Percentiles rank a stretch among this genome's conserved stretches.
These are phyloP conservation scores for Cladorrhinum samala DNA, from an alignment of 495 filamentous ascomycete species.

Conservation along the genomic window DNA sequence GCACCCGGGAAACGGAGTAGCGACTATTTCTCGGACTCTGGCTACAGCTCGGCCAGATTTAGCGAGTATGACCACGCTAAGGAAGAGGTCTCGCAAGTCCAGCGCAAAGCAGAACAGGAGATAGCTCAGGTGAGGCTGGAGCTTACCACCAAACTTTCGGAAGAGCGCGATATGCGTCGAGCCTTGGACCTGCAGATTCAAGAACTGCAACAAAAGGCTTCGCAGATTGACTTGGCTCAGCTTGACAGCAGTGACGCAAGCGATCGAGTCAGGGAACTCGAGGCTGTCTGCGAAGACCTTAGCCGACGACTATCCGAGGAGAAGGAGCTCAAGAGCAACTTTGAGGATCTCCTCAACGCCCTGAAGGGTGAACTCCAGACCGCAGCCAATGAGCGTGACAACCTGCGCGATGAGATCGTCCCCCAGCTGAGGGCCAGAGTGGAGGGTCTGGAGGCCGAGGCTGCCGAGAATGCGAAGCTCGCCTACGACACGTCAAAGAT, in stretches of 20 bases:
- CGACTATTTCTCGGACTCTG: conserved; percentile 97
- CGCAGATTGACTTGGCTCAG: conserved; percentile 45
- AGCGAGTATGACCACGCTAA: conserved; percentile 62
- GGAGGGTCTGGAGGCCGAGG: conserved; percentile 70
- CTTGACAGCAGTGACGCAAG: conserved; percentile 42
- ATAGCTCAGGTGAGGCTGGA: conserved; percentile 81
- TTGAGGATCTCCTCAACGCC: conserved; percentile 82
- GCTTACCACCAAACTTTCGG: conserved; percentile 72
- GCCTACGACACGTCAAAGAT: conserved; percentile 69
- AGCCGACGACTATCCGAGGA: conserved; percentile 79
- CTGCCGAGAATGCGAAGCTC: conserved; percentile 58
- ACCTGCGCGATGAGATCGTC: conserved; percentile 79
- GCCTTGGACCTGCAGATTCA: conserved; percentile 75
- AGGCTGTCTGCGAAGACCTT: conserved; percentile 70
- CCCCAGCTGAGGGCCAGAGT: conserved; percentile 65
- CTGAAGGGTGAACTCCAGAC: conserved; percentile 76
- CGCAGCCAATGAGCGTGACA: conserved; percentile 81
- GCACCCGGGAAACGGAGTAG: conserved; percentile 75
- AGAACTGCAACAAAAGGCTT: conserved; percentile 68
- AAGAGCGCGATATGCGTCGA: conserved; percentile 69
- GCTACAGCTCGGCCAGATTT: conserved; percentile 71
- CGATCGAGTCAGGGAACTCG: conserved; percentile 65
- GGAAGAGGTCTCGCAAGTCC: conserved; percentile 78
- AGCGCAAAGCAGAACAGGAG: conserved; percentile 83
- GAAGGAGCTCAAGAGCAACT: conserved; percentile 81